Evolutionary conservation across 495 filamentous ascomycete species (phyloP).

Genomic region (Rostrohypoxylon terebratum): DNA sequence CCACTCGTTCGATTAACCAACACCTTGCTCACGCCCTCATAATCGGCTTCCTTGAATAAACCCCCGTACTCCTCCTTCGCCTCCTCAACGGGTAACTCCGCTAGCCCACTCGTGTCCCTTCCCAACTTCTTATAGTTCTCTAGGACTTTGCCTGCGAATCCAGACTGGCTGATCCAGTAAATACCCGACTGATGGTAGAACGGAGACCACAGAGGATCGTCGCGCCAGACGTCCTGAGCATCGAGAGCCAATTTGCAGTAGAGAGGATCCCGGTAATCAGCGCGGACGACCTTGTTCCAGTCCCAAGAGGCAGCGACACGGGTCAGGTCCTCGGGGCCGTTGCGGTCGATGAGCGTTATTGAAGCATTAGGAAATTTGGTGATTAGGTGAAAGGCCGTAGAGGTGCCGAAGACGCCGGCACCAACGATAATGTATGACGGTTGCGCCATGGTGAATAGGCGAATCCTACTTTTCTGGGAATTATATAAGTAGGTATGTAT

Average conservation of each 20-base stretch:
- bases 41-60: constrained; percentile 66
- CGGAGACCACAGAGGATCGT: constrained; percentile 63
- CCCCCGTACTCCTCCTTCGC: constrained; percentile 60
- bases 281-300: constrained; percentile 75
- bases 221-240: constrained; percentile 65
- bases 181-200: constrained; percentile 70
- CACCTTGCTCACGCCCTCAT: constrained; percentile 61
- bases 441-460: constrained; percentile 34
- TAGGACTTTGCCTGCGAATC: constrained; percentile 60
- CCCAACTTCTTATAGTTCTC: constrained; percentile 64
- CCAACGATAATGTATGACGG: constrained; percentile 70
- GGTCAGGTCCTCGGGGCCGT: constrained; percentile 55
- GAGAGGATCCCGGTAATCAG: constrained; percentile 69
- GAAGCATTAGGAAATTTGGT: constrained; percentile 61
- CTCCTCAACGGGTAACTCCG: constrained; percentile 58
- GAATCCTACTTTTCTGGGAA: not conserved
- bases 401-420: constrained; percentile 73
- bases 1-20: constrained; percentile 66
- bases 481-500: not conserved
- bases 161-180: constrained; percentile 61
- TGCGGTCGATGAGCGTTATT: constrained; percentile 69
- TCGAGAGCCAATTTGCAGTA: constrained; percentile 70
- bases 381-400: constrained; percentile 71
- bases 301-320: constrained; percentile 71
- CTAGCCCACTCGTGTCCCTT: constrained; percentile 52